Percentiles rank a stretch among this genome's conserved stretches.
Conservation (phyloP, 1,139 yeast species). For the Zygosaccharomyces sapae region DNA sequence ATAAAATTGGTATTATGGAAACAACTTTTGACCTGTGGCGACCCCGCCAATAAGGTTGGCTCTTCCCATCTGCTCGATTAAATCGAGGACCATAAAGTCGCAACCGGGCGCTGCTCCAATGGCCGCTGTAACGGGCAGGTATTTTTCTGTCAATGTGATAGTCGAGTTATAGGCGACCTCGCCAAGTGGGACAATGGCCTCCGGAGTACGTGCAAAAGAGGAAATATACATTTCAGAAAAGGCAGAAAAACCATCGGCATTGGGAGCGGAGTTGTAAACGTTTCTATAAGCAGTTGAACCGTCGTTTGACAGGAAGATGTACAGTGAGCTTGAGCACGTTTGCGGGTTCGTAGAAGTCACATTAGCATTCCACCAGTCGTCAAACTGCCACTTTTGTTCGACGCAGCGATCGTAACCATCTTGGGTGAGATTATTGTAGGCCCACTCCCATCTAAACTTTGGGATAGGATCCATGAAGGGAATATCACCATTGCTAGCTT, state of each 20-base stretch:
- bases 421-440: conserved; percentile 3
- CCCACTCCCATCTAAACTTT: conserved; percentile 5
- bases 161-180: conserved; percentile 5
- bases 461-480: conserved; percentile 4
- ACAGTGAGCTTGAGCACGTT: conserved; percentile 4
- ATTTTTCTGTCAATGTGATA: conserved; percentile 1
- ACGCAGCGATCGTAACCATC: conserved; percentile 2
- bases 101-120: conserved; percentile 5
- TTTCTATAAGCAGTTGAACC: conserved; percentile 5
- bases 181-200: conserved; percentile 5
- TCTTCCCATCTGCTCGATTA: conserved; percentile 1
- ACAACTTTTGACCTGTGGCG: conserved; percentile 1
- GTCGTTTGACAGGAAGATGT: conserved; percentile 3
- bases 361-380: conserved; percentile 6
- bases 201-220: conserved; percentile 5
- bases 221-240: conserved; percentile 3
- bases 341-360: conserved; percentile 3
- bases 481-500: conserved; percentile 4
- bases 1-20: not conserved
- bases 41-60: conserved; percentile 3
- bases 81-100: conserved; percentile 2
- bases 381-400: conserved; percentile 4
- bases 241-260: conserved; percentile 4
- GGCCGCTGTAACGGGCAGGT: conserved; percentile 5
- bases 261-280: conserved; percentile 2